These are phyloP conservation scores for Venturia carpophila DNA, from an alignment of 2,329 filamentous ascomycete genomes.

Conservation along the genomic window DNA sequence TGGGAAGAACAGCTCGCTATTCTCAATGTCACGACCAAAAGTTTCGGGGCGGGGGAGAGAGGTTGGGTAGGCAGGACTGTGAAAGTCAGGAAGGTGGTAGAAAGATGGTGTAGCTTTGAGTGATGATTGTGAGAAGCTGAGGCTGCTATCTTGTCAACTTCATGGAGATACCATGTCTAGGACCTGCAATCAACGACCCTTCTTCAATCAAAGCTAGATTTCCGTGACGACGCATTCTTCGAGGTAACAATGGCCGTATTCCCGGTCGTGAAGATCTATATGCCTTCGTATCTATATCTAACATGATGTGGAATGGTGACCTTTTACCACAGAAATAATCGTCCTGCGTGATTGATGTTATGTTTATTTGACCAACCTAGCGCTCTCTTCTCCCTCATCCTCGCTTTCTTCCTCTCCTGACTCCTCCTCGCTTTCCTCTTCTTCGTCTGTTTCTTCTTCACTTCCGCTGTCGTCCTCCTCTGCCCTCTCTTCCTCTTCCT, in stretches of 20 bases:
- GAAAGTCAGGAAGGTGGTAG: conserved; percentile 35
- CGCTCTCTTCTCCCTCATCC: conserved; percentile 39
- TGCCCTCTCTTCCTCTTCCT: conserved; percentile 49
- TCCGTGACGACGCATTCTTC: too few species aligned
- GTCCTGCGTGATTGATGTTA: not conserved
- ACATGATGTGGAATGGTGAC: not conserved
- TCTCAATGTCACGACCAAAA: conserved; percentile 39
- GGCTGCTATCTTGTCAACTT: too few species aligned
- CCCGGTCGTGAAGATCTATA: too few species aligned
- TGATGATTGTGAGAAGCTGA: not conserved
- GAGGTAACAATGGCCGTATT: too few species aligned
- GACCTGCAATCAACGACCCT: not conserved
- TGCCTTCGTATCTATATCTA: too few species aligned
- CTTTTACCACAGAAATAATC: too few species aligned
- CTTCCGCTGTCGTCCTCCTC: conserved; percentile 52
- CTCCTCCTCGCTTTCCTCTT: conserved; percentile 44
- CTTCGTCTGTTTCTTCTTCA: conserved; percentile 39
- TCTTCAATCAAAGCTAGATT: too few species aligned
- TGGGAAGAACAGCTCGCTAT: conserved; percentile 43
- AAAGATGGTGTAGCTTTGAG: conserved; percentile 37
- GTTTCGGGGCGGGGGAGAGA: conserved; percentile 32
- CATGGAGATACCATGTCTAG: not conserved
- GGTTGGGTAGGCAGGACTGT: conserved; percentile 44
- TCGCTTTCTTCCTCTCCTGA: conserved; percentile 35
- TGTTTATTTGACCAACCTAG: conserved; percentile 2